Evolutionary conservation across 2,329 filamentous ascomycete genomes (phyloP), one percentile per base, ranked within the genome.

Genomic region (Cladophialophora exuberans): DNA sequence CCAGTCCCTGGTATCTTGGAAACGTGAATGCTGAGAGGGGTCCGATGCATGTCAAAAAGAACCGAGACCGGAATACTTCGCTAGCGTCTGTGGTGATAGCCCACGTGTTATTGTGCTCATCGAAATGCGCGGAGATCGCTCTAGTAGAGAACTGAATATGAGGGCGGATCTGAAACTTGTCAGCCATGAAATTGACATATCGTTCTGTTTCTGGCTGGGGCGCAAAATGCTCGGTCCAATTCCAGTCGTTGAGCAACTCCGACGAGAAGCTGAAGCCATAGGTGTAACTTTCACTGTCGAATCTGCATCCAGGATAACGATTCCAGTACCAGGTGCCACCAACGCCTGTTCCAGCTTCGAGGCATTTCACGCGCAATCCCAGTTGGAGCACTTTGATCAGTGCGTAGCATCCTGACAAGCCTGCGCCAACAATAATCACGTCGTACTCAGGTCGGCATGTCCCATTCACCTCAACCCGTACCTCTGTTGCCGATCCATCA

Each of bases 11-110:
- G 76, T 75, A 80, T 84, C 47, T 81, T 75, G 0, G 84, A 28
- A 83, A 77, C 57, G 85, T 79, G 13, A 81, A 72, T 63, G 81
- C 82, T 1, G 83, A 79, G 1, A 83, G 76, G 13, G 76, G 75
- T 0, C 80, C 80, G 1, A 74, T 74, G 6, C 72, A 73, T 3
- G 73, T 67, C n/a, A 82, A 61, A 2, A 82, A 66, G 56, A 72
- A 81, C 9, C 67, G 72, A 7, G 70, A 65, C 4, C 65, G 70
- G 13, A 70, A 73, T 2, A 36, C 58, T 6, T 62, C 54, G 3
- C 76, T 77, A 20, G 70, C 70, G 10, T 70, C 69, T 0, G 74
- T 76, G 2, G 49, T 67, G 9, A 82, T 60, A 0, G 63, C 69
- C 80, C 80, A 83, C 31, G 60, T 64, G 0, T 65, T 65, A 0